These are phyloP conservation scores for Pontederia paniculata DNA, from an alignment of 176 grass and related monocot genomes.

Conservation along the genomic window DNA sequence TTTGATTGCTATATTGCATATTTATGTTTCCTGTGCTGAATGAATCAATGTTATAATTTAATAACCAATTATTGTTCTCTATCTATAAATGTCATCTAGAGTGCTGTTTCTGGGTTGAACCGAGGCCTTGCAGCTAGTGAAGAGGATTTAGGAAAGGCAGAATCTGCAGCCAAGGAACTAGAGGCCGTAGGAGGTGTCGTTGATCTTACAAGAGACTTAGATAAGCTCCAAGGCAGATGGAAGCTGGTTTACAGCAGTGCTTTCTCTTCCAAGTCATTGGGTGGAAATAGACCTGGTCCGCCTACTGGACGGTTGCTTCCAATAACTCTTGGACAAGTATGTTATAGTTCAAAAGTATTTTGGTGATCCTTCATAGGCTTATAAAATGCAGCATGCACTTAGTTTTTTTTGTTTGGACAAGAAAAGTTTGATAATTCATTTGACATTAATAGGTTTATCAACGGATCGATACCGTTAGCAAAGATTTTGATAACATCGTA, in stretches of 20 bases:
- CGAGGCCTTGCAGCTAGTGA: conserved; percentile 63
- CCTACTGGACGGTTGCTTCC: conserved; percentile 64
- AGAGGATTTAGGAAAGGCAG: conserved; percentile 64
- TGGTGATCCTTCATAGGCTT: too few species aligned
- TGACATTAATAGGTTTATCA: conserved; percentile 52
- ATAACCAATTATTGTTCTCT: neutral
- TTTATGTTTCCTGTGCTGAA: neutral
- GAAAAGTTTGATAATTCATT: too few species aligned
- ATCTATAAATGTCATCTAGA: conserved; percentile 26
- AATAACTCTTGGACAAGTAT: conserved; percentile 64
- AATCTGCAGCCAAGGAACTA: conserved; percentile 52
- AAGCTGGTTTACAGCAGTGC: conserved; percentile 79
- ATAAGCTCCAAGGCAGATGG: conserved; percentile 85
- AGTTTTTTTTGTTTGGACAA: too few species aligned
- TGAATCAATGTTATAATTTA: neutral
- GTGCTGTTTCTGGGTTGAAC: conserved; percentile 75
- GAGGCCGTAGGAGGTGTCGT: conserved; percentile 35
- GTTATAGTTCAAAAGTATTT: neutral
- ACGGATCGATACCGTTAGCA: conserved; percentile 62
- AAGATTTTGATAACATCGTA: conserved; percentile 83
- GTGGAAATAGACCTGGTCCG: conserved; percentile 80
- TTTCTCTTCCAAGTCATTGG: conserved; percentile 74
- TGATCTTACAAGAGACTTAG: conserved; percentile 42
- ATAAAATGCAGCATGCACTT: too few species aligned
- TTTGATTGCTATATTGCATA: too few species aligned